Evolutionary conservation across 345 rosid genomes (phyloP), one percentile per base, ranked within the genome.

Genomic region (Syzygium jambos): DNA sequence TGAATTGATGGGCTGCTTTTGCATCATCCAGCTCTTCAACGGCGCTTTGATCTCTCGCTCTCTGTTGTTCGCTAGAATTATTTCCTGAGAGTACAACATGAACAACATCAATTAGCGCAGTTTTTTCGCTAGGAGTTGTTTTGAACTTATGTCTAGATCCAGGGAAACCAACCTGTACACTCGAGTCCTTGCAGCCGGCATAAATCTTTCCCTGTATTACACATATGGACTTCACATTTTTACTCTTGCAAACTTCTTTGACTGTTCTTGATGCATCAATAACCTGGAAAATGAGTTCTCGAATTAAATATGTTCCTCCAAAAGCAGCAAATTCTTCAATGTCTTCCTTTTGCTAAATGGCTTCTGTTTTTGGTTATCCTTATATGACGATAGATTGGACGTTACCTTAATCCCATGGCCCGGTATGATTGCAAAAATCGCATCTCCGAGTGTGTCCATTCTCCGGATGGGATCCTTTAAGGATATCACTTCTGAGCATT

Each of bases 11-110:
- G 98, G 94, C 87, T 92, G 95, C 89, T 86, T 93, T 86, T 93
- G 95, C 91, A 96, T 90, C 84, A 90, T 93, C 98, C 98, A 96
- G 86, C 93, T 93, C 90, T 93, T 95, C 6, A 90, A 85, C 10
- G 98, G 93, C 65, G 95, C 92, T 91, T 90, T 96, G 88, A 97
- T 95, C 92, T 96, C 97, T 85, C 95, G 89, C 84, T 92, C 96
- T 78, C 92, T 89, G 87, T 94, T 92, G 91, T 90, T 94, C 14
- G 90, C 23, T 10, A 89, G 49, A 8, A 91, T 57, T 73, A 96
- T 27, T 88, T 96, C 98, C 99, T 96, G 92, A 53, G 93, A 86
- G 51, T 73, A 41, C 49, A 27, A n/a, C 46, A 73, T 22, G 22
- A 53, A 29, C 9, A 3, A 51, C 23, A 27, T 52, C 78, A 6